phyloP scores from a whole-genome alignment of 2,329 filamentous ascomycete genomes.

The Dendrostoma leiphaemia region DNA sequence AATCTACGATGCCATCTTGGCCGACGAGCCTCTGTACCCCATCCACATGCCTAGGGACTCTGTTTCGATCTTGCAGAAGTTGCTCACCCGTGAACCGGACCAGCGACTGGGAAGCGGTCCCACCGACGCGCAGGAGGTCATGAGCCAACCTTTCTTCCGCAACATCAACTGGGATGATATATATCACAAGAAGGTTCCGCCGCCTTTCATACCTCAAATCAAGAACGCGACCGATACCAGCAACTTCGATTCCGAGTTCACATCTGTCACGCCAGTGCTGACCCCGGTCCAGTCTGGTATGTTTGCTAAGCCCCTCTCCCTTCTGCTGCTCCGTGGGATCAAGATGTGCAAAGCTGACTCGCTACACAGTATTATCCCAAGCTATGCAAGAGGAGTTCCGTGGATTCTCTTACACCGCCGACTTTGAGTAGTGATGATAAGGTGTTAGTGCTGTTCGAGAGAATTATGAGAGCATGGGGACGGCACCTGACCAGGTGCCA shows the following conservation, averaged over 20 bases:
- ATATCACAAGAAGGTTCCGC: conserved; percentile 87
- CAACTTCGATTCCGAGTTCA: conserved; percentile 99
- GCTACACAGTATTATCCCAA: conserved; percentile 77
- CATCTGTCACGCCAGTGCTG: conserved; percentile 93
- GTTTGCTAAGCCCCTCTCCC: conserved; percentile 31
- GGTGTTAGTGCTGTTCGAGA: neutral
- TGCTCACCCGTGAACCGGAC: conserved; percentile 92
- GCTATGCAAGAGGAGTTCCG: conserved; percentile 99
- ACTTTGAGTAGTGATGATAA: conserved; percentile 63
- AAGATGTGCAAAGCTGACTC: neutral
- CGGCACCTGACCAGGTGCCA: neutral
- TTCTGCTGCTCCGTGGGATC: neutral
- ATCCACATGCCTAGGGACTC: conserved; percentile 99
- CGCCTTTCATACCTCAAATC: conserved; percentile 87
- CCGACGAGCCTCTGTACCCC: conserved; percentile 94
- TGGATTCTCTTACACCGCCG: conserved; percentile 94
- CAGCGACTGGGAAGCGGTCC: conserved; percentile 89
- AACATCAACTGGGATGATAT: conserved; percentile 99
- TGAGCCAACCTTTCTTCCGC: conserved; percentile 97
- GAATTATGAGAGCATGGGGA: neutral
- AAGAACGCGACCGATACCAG: conserved; percentile 96
- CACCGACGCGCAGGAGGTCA: conserved; percentile 96
- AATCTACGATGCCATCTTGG: conserved; percentile 97
- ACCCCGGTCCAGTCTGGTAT: conserved; percentile 96
- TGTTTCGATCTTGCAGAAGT: conserved; percentile 95